A percentile compares a stretch with the other conserved stretches of the same genome.
Conservation (phyloP, 2,329 filamentous ascomycete genomes). For the Neofusicoccum umdonicola region DNA sequence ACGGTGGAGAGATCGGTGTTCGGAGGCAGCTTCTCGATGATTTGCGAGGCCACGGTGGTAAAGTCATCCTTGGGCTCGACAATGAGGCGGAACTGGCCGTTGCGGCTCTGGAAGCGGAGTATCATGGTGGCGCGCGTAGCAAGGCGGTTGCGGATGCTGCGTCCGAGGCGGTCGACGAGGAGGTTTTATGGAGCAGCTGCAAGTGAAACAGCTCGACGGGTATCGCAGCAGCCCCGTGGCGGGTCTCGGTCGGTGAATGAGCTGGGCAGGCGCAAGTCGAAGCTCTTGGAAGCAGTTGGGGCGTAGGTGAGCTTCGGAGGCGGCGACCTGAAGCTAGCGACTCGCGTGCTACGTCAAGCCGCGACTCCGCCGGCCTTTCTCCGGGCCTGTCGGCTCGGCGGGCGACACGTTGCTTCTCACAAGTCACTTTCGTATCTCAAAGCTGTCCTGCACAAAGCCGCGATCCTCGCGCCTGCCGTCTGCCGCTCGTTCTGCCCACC, state of each 20-base stretch:
- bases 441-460: not conserved
- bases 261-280: not conserved
- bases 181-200: not conserved
- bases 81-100: slow-evolving; percentile 86
- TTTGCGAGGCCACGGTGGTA: slow-evolving; percentile 52
- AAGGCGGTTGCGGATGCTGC: slow-evolving; percentile 10
- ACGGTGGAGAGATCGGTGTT: slow-evolving; percentile 56
- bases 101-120: slow-evolving; percentile 81
- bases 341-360: slow-evolving; percentile 17
- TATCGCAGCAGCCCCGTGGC: not conserved
- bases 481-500: not conserved
- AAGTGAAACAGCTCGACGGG: not conserved
- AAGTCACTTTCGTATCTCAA: not conserved
- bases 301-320: not conserved
- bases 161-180: not conserved
- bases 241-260: not conserved
- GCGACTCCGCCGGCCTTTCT: not conserved
- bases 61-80: slow-evolving; percentile 75
- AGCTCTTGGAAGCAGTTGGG: not conserved
- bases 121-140: slow-evolving; percentile 57
- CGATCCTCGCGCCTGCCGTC: not conserved
- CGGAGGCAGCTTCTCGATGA: slow-evolving; percentile 60
- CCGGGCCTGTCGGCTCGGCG: not conserved
- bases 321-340: not conserved
- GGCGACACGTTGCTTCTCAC: slow-evolving; percentile 15